Percentiles rank a stretch among this genome's conserved stretches.
Evolutionary conservation across 2,329 filamentous ascomycete species (phyloP).

Genomic region (Xylariales sp.): DNA sequence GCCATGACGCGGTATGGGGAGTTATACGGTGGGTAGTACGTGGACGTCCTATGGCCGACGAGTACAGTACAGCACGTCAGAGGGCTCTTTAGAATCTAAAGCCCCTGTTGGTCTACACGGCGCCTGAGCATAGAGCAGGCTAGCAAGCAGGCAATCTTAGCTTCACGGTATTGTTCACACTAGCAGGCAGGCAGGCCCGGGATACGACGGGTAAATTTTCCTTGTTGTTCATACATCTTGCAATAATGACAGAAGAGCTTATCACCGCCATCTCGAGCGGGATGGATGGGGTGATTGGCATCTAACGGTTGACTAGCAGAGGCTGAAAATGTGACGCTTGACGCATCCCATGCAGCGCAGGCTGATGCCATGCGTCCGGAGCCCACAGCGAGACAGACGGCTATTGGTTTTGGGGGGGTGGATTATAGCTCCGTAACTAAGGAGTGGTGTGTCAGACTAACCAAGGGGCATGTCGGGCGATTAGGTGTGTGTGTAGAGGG

Average conservation of each 20-base stretch:
- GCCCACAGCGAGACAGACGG: neutral
- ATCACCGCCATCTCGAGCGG: neutral
- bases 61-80: neutral
- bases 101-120: slow-evolving; percentile 2
- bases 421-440: slow-evolving; percentile 11
- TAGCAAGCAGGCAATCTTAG: neutral
- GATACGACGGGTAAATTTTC: neutral
- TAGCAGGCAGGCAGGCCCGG: neutral
- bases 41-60: slow-evolving; percentile 5
- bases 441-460: slow-evolving; percentile 24
- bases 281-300: slow-evolving; percentile 3
- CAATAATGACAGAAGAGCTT: neutral
- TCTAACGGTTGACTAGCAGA: slow-evolving; percentile 12
- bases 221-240: neutral
- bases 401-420: slow-evolving; percentile 14
- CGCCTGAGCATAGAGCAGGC: neutral
- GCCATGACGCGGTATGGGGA: neutral
- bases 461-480: neutral
- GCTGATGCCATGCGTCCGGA: slow-evolving; percentile 23
- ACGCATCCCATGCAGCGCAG: slow-evolving; percentile 20
- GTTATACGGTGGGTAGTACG: neutral
- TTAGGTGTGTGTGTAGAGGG: neutral
- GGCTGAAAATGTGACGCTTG: slow-evolving; percentile 23
- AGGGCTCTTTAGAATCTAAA: neutral
- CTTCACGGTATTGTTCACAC: neutral